These are phyloP conservation scores for Myrica gale DNA, from an alignment of 306 rosid genomes.

Conservation along the genomic window DNA sequence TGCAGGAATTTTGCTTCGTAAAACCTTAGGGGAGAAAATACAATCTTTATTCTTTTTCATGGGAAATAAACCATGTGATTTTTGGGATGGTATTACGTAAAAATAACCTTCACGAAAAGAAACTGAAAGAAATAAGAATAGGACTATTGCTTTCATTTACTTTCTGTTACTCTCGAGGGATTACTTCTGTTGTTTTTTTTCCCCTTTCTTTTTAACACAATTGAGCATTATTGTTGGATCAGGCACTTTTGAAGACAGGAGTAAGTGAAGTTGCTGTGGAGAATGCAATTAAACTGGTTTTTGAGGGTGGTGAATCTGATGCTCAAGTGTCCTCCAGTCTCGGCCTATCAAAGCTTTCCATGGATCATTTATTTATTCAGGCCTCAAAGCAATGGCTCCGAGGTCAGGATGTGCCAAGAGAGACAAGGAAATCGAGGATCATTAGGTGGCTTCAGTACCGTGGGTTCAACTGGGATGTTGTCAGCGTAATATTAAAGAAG, in stretches of 20 bases:
- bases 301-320: slow-evolving; percentile 31
- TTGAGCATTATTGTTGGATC: slow-evolving; percentile 36
- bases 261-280: slow-evolving; percentile 66
- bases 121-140: not conserved
- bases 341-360: slow-evolving; percentile 45
- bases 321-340: slow-evolving; percentile 25
- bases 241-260: slow-evolving; percentile 86
- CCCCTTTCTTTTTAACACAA: not conserved
- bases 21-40: not conserved
- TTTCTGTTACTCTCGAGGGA: slow-evolving; percentile 18
- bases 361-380: slow-evolving; percentile 65
- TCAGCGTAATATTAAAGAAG: slow-evolving; percentile 53
- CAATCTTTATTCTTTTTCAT: no score
- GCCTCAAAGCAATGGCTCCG: slow-evolving; percentile 88
- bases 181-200: not conserved
- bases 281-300: slow-evolving; percentile 73
- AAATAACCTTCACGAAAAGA: not conserved
- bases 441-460: slow-evolving; percentile 82
- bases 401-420: slow-evolving; percentile 50
- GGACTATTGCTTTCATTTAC: not conserved
- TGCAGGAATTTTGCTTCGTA: not conserved
- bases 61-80: no score
- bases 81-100: not conserved
- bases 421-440: slow-evolving; percentile 73
- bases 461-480: slow-evolving; percentile 72